Evolutionary conservation across 108 stramenopile species (phyloP), one percentile per base, ranked within the genome.

Genomic region (Discostella pseudostelligera): DNA sequence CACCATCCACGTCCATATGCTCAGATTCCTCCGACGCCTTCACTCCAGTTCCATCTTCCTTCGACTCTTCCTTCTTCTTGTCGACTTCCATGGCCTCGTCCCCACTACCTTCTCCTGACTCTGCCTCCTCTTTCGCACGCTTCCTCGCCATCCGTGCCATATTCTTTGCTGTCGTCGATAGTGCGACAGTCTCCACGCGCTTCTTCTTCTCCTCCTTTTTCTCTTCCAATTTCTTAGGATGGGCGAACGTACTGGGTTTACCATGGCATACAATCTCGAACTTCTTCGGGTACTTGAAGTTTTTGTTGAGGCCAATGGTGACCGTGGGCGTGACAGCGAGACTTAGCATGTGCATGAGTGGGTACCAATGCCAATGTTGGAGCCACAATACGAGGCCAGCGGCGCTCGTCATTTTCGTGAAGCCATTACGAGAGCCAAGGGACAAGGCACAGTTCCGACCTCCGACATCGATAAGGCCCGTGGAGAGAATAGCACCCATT

Each of bases 301-400:
- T 85, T 74, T 82, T 83, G 79, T 98, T 98, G 37, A 99, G 76
- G 7, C 97, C 99, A 67, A 97, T 90, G n/a, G 96, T 87, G 29
- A 84, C 81, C 1, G 97, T 98, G 24, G 99, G 99, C 0, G 96
- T 95, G 26, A 99, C 70, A 8, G 97, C 91, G 8, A 99, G 85
- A 49, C 94, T 88, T 25, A 99, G 81, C 85, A 97, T 95, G 76
- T 97, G 96, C 89, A 97, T 89, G 82, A 98, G 87, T 14, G 99
- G 99, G 69, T 94, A 98, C 99, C 99, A 99, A 65, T 98, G 97
- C 99, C 99, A 99, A 73, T 98, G 93, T 71, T 99, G 99, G 45
- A 93, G 67, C 94, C 95, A 99, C 24, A 99, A 76, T 13, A 88
- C 94, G 39, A 98, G 58, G 40, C 99, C 99, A 7, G 96, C 93